phyloP scores from a whole-genome alignment of 495 filamentous ascomycete genomes.

The Hypoxylon perforatum region DNA sequence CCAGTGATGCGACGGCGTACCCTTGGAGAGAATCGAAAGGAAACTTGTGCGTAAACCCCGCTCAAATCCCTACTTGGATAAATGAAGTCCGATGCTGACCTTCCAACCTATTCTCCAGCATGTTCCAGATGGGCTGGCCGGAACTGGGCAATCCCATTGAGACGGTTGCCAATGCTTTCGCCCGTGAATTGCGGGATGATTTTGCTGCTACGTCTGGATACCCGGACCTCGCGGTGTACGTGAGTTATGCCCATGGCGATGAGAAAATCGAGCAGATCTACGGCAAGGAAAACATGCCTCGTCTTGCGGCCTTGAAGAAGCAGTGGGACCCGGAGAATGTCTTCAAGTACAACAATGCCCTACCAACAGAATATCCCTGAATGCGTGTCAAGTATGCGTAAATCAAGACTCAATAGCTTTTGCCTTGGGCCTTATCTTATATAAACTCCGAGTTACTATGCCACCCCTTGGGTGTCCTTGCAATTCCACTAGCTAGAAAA shows the following conservation, averaged over 20 bases:
- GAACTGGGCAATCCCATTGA: no score
- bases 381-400: no score
- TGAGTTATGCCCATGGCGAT: constrained; percentile 54
- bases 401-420: no score
- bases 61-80: no score
- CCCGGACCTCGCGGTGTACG: constrained; percentile 40
- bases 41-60: constrained; percentile 39
- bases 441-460: no score
- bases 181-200: constrained; percentile 14
- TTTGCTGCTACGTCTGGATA: constrained; percentile 42
- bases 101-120: no score
- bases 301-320: constrained; percentile 43
- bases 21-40: constrained; percentile 44
- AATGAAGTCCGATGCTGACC: no score
- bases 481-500: no score
- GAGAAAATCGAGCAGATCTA: constrained; percentile 45
- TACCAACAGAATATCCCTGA: constrained; percentile 19
- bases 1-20: constrained; percentile 44
- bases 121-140: no score
- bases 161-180: neutral
- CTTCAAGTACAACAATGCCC: constrained; percentile 37
- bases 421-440: no score
- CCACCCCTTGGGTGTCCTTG: no score
- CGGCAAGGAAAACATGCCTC: constrained; percentile 41
- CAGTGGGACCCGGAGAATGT: constrained; percentile 45